Conservation (phyloP, 192 early-diverging fungal species). For the Chytriomyces confervae region DNA sequence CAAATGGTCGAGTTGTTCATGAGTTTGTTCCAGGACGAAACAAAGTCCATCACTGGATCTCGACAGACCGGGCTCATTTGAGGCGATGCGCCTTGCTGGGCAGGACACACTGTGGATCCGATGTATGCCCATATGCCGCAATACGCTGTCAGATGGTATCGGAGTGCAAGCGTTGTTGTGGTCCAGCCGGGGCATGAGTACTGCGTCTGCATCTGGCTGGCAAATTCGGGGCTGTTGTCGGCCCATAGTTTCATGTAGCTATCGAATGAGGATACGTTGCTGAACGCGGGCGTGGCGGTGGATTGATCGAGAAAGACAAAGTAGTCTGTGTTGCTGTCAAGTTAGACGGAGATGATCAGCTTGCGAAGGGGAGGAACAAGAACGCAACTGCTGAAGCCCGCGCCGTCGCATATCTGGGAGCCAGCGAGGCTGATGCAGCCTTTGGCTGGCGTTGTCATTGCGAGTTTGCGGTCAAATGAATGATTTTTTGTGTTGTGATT, state of each 20-base stretch:
- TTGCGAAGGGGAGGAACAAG: background rate
- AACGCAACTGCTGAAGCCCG: background rate
- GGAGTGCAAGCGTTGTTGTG: slow-evolving; percentile 10
- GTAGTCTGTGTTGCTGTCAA: background rate
- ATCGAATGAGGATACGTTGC: slow-evolving; percentile 36
- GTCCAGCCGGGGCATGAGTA: slow-evolving; percentile 40
- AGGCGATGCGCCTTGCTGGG: background rate
- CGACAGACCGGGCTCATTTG: background rate
- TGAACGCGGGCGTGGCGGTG: background rate
- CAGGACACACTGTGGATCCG: background rate
- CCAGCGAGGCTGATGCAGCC: background rate
- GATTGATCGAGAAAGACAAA: background rate
- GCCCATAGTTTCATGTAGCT: slow-evolving; percentile 29
- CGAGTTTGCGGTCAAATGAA: too few species aligned
- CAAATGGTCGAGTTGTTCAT: slow-evolving; percentile 22
- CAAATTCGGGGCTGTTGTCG: slow-evolving; percentile 32
- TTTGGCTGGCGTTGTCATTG: background rate
- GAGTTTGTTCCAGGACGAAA: slow-evolving; percentile 11
- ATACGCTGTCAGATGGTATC: slow-evolving; percentile 30
- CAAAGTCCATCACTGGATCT: slow-evolving; percentile 9
- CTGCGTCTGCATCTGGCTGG: slow-evolving; percentile 12
- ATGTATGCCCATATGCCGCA: slow-evolving; percentile 28
- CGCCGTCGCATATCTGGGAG: background rate
- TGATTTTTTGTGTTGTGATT: background rate
- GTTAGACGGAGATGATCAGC: background rate